Base-by-base conservation (phyloP, 352 stramenopile genomes). In the Peronospora tabacina region DNA sequence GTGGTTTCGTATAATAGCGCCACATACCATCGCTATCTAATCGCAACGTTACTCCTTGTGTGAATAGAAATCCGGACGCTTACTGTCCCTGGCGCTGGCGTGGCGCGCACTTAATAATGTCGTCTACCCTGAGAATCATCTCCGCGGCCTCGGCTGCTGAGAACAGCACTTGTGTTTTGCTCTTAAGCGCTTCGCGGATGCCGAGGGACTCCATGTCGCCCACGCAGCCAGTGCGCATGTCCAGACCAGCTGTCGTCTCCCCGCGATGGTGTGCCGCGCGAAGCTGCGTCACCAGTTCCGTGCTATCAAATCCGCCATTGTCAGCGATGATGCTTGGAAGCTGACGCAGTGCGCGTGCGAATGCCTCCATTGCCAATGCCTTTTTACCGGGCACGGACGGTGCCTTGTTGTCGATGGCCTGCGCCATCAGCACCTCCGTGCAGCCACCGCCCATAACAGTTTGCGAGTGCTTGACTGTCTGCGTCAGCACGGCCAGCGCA, bases 111-210 rank as follows among this genome's bases (percentile, higher is more conserved):
- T 97, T 97, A 73, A 98, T 97, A 77, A 98, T 98, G 79, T 98
- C 94, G 72, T 99, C 97, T 53, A 99, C 96, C 63, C 97, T 82
- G 53, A 99, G 74, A 72, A 99, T 98, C 95, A 99, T 99, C 69
- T 99, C 97, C 4, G 96, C 96, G 3, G 97, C 97, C 72, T 99
- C 97, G 7, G 93, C 91, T 1, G 97, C 97, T 63, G 92, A 98
- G 29, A 98, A 85, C 5, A 99, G 68, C 54, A 99, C 96, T 61
- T 98, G 91, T 55, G 96, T 84, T 74, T 99, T 99, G 68, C 83
- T 97, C 66, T 96, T 96, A 47, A 94, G 86, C 16, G 85, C 80
- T 68, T 99, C 97, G 47, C 90, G 88, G 55, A 99, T 96, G 57
- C 96, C 96, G n/a, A 99, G 70, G 56, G 90, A 75, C 19, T 91